Conservation (phyloP, 1,284 basidiomycete genomes). For the Ceraceosorus bombacis region DNA sequence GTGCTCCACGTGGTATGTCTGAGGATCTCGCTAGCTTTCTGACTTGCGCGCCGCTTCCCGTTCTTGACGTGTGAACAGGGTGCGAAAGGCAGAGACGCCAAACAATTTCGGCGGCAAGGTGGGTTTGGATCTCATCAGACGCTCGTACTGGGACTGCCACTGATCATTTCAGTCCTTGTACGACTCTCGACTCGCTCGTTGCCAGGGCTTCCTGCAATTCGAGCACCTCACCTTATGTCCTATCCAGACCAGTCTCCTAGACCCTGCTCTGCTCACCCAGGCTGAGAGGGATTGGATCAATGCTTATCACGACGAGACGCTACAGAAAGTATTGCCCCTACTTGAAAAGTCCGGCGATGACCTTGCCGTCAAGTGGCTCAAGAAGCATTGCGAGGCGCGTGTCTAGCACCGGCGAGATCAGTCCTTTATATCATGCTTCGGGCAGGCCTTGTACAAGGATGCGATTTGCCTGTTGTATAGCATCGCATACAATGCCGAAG, state of each 20-base stretch:
- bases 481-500: too few relatives aligned
- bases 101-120: slow-evolving; percentile 68
- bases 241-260: slow-evolving; percentile 77
- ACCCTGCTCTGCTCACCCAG: slow-evolving; percentile 59
- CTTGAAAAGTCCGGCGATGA: slow-evolving; percentile 60
- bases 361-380: slow-evolving; percentile 70
- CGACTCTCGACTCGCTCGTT: slow-evolving; percentile 11
- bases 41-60: too few relatives aligned
- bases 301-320: slow-evolving; percentile 70
- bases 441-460: too few relatives aligned
- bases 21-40: slow-evolving; percentile 3
- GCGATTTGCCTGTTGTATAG: too few relatives aligned
- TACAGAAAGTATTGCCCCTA: slow-evolving; percentile 67
- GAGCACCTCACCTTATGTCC: slow-evolving; percentile 61
- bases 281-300: slow-evolving; percentile 77
- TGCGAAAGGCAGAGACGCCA: slow-evolving; percentile 53
- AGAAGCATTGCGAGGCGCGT: slow-evolving; percentile 53
- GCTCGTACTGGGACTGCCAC: too few relatives aligned
- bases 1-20: not conserved
- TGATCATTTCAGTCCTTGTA: slow-evolving; percentile 25
- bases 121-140: slow-evolving; percentile 4
- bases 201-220: slow-evolving; percentile 57
- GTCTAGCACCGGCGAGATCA: slow-evolving; percentile 1
- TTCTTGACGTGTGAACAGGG: slow-evolving; percentile 1
- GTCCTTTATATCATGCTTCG: too few relatives aligned